Evolutionary conservation across 177 flowering plant genomes (phyloP).

Genomic region (Vitis hybrid): DNA sequence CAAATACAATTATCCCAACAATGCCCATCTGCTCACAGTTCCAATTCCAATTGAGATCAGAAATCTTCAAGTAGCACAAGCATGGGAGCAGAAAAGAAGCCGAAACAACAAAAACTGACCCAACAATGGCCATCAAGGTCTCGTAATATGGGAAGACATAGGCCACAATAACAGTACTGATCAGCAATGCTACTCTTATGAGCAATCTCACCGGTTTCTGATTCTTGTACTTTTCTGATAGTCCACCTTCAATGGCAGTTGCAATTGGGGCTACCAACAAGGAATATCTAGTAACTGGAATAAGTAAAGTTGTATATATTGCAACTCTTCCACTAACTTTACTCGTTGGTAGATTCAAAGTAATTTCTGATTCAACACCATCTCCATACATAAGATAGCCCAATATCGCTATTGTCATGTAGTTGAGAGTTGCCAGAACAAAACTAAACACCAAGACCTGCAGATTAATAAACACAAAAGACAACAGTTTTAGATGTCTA

Average conservation of each 20-base stretch:
- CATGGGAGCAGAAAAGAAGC: slow-evolving; percentile 15
- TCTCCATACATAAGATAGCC: slow-evolving; percentile 45
- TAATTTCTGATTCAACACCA: slow-evolving; percentile 35
- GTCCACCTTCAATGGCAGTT: slow-evolving; percentile 24
- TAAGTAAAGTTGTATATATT: slow-evolving; percentile 44
- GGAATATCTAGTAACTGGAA: slow-evolving; percentile 44
- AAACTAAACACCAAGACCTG: slow-evolving; percentile 42
- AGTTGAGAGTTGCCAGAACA: slow-evolving; percentile 22
- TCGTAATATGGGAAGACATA: slow-evolving; percentile 12
- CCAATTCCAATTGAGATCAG: background rate
- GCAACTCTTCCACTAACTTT: slow-evolving; percentile 32
- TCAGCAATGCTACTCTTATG: slow-evolving; percentile 7
- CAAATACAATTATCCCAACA: slow-evolving; percentile 5
- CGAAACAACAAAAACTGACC: slow-evolving; percentile 15
- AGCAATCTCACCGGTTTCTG: slow-evolving; percentile 5
- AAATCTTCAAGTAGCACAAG: too few relatives aligned
- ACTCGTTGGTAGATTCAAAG: slow-evolving; percentile 33
- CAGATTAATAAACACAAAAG: background rate
- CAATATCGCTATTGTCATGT: slow-evolving; percentile 31
- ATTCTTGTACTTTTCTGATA: slow-evolving; percentile 3
- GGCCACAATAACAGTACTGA: slow-evolving; percentile 15
- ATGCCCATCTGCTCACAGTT: slow-evolving; percentile 4
- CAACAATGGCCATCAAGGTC: slow-evolving; percentile 16
- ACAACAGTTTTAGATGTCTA: too few relatives aligned
- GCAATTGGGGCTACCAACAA: slow-evolving; percentile 40